Conservation (phyloP, 352 stramenopile genomes). For the Pythium sp. region DNA sequence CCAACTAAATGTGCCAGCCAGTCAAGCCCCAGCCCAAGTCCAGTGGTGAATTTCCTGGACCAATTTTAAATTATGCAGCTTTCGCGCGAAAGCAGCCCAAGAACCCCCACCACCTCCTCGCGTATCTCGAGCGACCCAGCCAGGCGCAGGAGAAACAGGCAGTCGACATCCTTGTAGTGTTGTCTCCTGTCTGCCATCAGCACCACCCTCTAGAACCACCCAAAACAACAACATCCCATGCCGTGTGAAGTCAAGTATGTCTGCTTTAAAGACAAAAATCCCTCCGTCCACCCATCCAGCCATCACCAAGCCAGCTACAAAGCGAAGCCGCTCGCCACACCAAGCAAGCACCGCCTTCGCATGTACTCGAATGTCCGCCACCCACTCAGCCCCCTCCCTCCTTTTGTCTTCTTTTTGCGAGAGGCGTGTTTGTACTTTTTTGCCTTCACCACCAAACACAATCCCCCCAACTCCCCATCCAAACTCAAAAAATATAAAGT, state of each 20-base stretch:
- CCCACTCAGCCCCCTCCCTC: constrained; percentile 1
- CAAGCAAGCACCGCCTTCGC: not conserved
- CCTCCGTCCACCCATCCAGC: not conserved
- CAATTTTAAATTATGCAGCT: constrained; percentile 13
- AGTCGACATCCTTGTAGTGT: constrained; percentile 21
- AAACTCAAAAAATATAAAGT: constrained; percentile 20
- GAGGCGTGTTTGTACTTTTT: constrained; percentile 18
- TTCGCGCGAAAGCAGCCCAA: not conserved
- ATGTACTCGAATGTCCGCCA: constrained; percentile 4
- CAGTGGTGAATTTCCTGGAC: not conserved
- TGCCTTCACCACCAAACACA: constrained; percentile 8
- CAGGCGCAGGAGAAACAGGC: constrained; percentile 12
- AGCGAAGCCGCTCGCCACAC: not conserved
- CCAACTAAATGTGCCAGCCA: constrained; percentile 5
- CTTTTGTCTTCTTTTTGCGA: constrained; percentile 16
- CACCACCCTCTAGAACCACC: not conserved
- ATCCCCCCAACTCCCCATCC: constrained; percentile 4
- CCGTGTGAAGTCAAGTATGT: constrained; percentile 14
- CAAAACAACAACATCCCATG: not conserved
- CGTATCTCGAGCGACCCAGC: not conserved
- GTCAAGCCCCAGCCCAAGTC: not conserved
- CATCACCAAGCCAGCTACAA: constrained; percentile 1
- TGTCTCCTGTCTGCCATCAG: constrained; percentile 13
- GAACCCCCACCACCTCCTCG: not conserved
- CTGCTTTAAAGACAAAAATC: constrained; percentile 3